phyloP scores from a whole-genome alignment of 164 flowering plant genomes.

The Dillenia turbinata region DNA sequence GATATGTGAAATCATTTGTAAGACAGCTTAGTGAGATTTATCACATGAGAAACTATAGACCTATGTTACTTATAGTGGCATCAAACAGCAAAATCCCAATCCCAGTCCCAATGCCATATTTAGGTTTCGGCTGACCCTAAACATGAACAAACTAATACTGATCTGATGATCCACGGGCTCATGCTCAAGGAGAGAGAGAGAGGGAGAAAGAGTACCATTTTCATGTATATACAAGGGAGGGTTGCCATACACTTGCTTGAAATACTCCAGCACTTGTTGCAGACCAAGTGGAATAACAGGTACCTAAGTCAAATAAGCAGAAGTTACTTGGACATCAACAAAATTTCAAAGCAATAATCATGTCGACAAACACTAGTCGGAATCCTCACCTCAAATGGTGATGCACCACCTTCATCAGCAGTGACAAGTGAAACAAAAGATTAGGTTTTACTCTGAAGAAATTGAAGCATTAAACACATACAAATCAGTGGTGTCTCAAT shows the following conservation, averaged over 20 bases:
- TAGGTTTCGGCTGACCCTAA: too few species aligned
- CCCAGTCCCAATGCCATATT: too few species aligned
- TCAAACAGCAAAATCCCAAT: too few species aligned
- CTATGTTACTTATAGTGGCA: too few species aligned
- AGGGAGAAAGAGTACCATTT: conserved; percentile 26
- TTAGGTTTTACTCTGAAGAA: not conserved
- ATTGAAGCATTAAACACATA: not conserved
- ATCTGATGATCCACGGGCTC: too few species aligned
- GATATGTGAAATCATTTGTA: too few species aligned
- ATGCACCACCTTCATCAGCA: conserved; percentile 5
- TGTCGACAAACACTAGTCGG: not conserved
- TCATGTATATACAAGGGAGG: conserved; percentile 45
- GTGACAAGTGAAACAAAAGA: conserved; percentile 6
- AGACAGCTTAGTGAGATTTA: too few species aligned
- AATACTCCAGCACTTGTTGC: conserved; percentile 33
- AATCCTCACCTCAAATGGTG: conserved; percentile 22
- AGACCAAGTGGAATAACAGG: conserved; percentile 32
- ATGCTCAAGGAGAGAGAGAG: too few species aligned
- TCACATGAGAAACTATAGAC: too few species aligned
- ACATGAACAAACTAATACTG: too few species aligned
- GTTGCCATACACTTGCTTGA: conserved; percentile 60
- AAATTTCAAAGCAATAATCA: not conserved
- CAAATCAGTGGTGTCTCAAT: not conserved
- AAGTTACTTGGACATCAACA: not conserved
- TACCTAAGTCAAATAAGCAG: conserved; percentile 17